phyloP scores from a whole-genome alignment of 768 basidiomycete genomes.

The Coprinopsis sp. region DNA sequence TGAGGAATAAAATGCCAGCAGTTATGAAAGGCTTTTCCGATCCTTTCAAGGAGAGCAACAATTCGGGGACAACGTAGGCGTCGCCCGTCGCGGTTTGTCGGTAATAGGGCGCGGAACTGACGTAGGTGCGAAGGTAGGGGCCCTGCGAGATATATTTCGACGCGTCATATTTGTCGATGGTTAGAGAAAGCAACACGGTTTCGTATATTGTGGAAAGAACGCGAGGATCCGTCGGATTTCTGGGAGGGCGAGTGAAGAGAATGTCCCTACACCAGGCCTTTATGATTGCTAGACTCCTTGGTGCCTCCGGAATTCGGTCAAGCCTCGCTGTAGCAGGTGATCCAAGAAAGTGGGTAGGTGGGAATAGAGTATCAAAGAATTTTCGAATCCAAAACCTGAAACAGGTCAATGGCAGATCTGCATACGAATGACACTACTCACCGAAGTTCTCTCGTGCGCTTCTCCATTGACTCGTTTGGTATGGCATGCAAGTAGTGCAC shows the following conservation, averaged over 20 bases:
- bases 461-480: conserved; percentile 17
- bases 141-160: conserved; percentile 27
- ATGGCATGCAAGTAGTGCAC: conserved; percentile 11
- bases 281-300: conserved; percentile 31
- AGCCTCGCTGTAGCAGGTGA: conserved; percentile 31
- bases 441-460: not conserved
- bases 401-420: not conserved
- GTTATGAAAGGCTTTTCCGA: conserved; percentile 15
- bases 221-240: conserved; percentile 13
- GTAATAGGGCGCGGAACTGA: conserved; percentile 1
- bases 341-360: conserved; percentile 44
- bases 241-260: conserved; percentile 28
- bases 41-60: conserved; percentile 23
- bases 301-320: conserved; percentile 34
- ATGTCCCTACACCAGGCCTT: conserved; percentile 43
- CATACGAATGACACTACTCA: conserved; percentile 10
- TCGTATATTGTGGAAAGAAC: conserved; percentile 41
- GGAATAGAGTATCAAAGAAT: conserved; percentile 48
- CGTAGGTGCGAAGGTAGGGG: conserved; percentile 18
- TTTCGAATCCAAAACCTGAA: conserved; percentile 41
- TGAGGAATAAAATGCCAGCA: conserved; percentile 37
- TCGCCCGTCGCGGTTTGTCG: conserved; percentile 6
- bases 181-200: conserved; percentile 31
- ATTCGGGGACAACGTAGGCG: conserved; percentile 18
- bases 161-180: conserved; percentile 33